Evolutionary conservation across 2,329 filamentous ascomycete species (phyloP).

Genomic region (Sporothrix pseudoabietina): DNA sequence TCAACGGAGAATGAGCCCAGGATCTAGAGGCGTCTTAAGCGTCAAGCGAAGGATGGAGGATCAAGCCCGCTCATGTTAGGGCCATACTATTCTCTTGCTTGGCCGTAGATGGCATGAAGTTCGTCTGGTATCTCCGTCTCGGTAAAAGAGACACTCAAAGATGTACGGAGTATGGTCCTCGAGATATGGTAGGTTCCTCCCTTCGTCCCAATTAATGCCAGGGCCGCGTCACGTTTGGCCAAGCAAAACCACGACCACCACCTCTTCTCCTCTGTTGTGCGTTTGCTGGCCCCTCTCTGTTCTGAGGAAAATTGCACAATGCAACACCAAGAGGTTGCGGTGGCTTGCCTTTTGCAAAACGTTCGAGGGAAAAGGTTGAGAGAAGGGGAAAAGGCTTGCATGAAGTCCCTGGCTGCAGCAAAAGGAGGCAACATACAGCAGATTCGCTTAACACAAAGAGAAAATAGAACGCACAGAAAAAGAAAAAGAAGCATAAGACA

Average conservation of each 20-base stretch:
- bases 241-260: not conserved
- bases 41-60: not conserved
- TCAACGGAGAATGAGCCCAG: not conserved
- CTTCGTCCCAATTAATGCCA: not conserved
- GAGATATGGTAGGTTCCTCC: not conserved
- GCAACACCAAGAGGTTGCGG: not conserved
- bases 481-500: not conserved
- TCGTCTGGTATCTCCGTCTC: not conserved
- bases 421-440: not conserved
- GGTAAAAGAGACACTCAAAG: not conserved
- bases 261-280: not conserved
- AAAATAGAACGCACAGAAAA: not conserved
- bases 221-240: not conserved
- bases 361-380: not conserved
- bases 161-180: not conserved
- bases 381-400: not conserved
- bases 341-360: not conserved
- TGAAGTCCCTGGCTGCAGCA: not conserved
- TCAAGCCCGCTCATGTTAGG: not conserved
- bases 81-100: too few relatives aligned
- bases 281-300: not conserved
- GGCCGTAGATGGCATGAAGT: not conserved
- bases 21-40: not conserved
- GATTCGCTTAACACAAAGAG: not conserved
- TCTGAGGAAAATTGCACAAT: not conserved